A percentile compares a stretch with the other conserved stretches of the same genome.
Evolutionary conservation across 371 early-diverging fungal species (phyloP).

Genomic region (Mucor indicus): DNA sequence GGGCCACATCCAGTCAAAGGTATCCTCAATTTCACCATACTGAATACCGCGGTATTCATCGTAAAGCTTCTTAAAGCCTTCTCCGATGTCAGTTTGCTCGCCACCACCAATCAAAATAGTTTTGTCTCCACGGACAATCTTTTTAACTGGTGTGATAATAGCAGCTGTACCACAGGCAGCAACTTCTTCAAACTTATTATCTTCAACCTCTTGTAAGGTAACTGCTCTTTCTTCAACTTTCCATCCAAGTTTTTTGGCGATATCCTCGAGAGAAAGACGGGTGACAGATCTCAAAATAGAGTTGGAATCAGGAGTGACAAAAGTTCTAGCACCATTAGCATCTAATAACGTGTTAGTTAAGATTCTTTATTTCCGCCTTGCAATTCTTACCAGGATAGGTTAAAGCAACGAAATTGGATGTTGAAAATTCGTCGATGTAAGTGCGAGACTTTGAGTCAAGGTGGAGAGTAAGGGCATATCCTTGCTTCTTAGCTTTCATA

Average conservation of each 20-base stretch:
- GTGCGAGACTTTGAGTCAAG: conserved; percentile 67
- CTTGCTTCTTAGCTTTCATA: conserved; percentile 58
- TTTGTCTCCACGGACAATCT: conserved; percentile 60
- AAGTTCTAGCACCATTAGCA: conserved; percentile 51
- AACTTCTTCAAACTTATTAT: conserved; percentile 65
- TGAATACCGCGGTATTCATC: conserved; percentile 67
- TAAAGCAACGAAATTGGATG: conserved; percentile 78
- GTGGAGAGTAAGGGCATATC: conserved; percentile 72
- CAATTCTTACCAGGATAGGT: conserved; percentile 50
- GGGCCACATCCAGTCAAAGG: conserved; percentile 76
- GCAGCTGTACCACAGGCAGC: conserved; percentile 81
- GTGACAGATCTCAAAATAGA: conserved; percentile 74
- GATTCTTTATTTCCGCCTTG: no score
- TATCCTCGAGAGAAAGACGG: conserved; percentile 66
- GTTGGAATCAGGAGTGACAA: conserved; percentile 69
- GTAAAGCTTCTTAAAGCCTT: conserved; percentile 60
- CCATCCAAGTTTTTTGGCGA: conserved; percentile 70
- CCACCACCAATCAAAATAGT: conserved; percentile 35
- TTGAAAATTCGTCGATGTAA: conserved; percentile 78
- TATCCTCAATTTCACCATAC: conserved; percentile 59
- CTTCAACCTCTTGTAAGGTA: conserved; percentile 56
- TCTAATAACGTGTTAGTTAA: no score
- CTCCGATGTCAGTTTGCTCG: conserved; percentile 43
- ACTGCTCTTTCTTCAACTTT: conserved; percentile 58
- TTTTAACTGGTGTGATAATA: conserved; percentile 74